Conservation (phyloP, 1,284 basidiomycete genomes). For the Irpex sp. region DNA sequence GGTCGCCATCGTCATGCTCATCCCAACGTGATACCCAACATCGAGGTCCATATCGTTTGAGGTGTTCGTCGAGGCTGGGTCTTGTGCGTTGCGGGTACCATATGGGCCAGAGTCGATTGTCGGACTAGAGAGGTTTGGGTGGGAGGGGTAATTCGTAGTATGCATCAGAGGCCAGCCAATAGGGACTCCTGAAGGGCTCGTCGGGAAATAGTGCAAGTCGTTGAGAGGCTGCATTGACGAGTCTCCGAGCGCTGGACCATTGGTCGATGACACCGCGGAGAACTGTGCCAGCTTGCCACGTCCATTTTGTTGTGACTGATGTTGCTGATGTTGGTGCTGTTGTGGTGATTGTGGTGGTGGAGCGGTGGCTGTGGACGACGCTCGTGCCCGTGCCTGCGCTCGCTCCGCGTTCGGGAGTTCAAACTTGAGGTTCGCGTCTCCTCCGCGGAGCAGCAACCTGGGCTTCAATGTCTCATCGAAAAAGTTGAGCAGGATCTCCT, state of each 20-base stretch:
- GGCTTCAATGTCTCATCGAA: constrained; percentile 30
- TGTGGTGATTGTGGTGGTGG: not conserved
- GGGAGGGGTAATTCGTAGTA: not conserved
- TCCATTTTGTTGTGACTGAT: not conserved
- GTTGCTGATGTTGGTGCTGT: not conserved
- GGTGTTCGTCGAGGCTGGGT: constrained; percentile 6
- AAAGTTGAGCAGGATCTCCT: constrained; percentile 35
- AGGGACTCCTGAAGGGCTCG: constrained; percentile 4
- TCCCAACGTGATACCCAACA: constrained; percentile 13
- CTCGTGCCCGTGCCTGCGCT: constrained; percentile 4
- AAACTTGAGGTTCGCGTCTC: constrained; percentile 22
- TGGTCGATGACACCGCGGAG: not conserved
- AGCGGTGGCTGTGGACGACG: not conserved
- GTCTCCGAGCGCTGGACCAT: no score
- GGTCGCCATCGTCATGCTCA: constrained; percentile 17
- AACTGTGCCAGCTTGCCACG: not conserved
- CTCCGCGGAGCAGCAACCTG: constrained; percentile 24
- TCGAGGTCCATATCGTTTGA: constrained; percentile 23
- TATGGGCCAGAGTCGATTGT: constrained; percentile 7
- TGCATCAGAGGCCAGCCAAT: constrained; percentile 9
- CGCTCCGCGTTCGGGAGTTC: constrained; percentile 9
- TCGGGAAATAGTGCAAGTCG: constrained; percentile 8
- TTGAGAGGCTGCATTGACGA: not conserved
- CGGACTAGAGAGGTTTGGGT: constrained; percentile 3
- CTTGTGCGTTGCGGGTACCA: not conserved